These are phyloP conservation scores for Eimeria acervulina DNA, from an alignment of 169 alveolate species.

Conservation along the genomic window DNA sequence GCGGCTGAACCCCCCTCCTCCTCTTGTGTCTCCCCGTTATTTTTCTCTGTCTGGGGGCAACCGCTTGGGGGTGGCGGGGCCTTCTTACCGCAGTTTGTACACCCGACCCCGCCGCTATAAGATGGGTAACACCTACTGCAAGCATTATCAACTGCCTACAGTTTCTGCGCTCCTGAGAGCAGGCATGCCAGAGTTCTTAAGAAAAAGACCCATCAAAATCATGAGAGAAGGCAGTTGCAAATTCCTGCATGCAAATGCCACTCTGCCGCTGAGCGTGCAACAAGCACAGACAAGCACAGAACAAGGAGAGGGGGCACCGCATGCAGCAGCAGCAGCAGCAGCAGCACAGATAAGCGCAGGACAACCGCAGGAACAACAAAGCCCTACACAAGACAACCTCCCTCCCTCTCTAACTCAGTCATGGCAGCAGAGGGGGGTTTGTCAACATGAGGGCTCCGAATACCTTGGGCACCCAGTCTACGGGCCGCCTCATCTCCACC, in stretches of 20 bases:
- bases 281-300: background rate
- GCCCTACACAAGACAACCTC: background rate
- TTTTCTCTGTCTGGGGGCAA: background rate
- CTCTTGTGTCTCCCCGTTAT: constrained; percentile 39
- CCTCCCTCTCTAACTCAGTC: background rate
- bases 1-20: background rate
- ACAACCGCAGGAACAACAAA: background rate
- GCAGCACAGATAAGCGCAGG: background rate
- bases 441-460: background rate
- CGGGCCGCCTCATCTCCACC: background rate
- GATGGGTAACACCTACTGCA: constrained; percentile 39
- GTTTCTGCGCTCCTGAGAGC: constrained; percentile 33
- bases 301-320: background rate
- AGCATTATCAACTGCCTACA: constrained; percentile 55
- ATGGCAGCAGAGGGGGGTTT: background rate
- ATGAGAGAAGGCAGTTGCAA: constrained; percentile 8
- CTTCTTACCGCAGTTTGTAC: constrained; percentile 17
- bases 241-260: background rate
- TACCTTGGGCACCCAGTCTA: background rate
- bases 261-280: background rate
- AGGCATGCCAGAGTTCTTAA: constrained; percentile 1
- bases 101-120: background rate
- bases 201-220: constrained; percentile 24
- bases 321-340: background rate
- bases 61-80: background rate